A percentile compares a stretch with the other conserved stretches of the same genome.
phyloP scores from a whole-genome alignment of 2,329 filamentous ascomycete species.

The Gremmenia infestans region DNA sequence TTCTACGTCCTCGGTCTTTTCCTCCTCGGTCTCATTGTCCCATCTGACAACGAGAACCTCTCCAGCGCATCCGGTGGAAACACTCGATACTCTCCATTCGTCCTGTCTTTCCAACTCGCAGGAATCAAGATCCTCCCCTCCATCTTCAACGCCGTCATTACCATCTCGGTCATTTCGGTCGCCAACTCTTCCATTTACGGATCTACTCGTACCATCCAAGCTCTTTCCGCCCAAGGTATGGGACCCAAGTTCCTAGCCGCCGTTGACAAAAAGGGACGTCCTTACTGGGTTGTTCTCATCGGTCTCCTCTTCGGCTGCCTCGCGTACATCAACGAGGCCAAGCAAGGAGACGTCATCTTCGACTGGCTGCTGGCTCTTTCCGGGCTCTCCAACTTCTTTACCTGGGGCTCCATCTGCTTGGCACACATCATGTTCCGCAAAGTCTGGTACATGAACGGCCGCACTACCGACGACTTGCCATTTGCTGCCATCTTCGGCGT shows the following conservation, averaged over 20 bases:
- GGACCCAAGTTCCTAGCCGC: slow-evolving; percentile 73
- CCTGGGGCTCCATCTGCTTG: slow-evolving; percentile 65
- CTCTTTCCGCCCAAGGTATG: slow-evolving; percentile 81
- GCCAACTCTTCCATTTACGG: slow-evolving; percentile 91
- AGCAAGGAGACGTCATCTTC: slow-evolving; percentile 45
- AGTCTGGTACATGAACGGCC: slow-evolving; percentile 56
- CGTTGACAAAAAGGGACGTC: slow-evolving; percentile 76
- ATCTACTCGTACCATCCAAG: slow-evolving; percentile 82
- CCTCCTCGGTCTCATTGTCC: slow-evolving; percentile 78
- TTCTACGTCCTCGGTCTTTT: slow-evolving; percentile 81
- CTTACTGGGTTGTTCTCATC: slow-evolving; percentile 49
- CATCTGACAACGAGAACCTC: slow-evolving; percentile 61
- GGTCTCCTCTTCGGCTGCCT: slow-evolving; percentile 53
- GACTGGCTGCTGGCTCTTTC: slow-evolving; percentile 66
- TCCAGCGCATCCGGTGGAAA: slow-evolving; percentile 53
- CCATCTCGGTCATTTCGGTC: slow-evolving; percentile 83
- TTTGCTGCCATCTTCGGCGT: slow-evolving; percentile 49
- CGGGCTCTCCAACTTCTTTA: slow-evolving; percentile 68
- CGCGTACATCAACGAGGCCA: slow-evolving; percentile 50
- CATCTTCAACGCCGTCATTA: slow-evolving; percentile 90
- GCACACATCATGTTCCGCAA: slow-evolving; percentile 62
- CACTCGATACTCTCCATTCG: slow-evolving; percentile 75
- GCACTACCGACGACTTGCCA: slow-evolving; percentile 43
- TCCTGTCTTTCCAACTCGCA: slow-evolving; percentile 83
- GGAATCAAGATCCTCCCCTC: slow-evolving; percentile 77